These are phyloP conservation scores for Mucor indicus DNA, from an alignment of 371 early-diverging fungal genomes.

Conservation along the genomic window DNA sequence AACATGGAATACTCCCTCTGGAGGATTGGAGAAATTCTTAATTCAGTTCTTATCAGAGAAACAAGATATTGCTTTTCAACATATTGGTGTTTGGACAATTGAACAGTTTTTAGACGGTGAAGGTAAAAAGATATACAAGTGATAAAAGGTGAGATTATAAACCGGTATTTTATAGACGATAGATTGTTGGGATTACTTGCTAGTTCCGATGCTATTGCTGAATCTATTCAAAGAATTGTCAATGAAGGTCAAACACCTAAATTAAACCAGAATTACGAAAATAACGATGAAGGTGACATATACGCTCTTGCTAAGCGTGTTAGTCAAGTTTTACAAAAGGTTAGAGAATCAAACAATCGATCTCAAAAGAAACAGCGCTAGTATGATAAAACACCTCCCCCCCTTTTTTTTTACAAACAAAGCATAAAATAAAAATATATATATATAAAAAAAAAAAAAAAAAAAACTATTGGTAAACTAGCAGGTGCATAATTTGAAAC, in stretches of 20 bases:
- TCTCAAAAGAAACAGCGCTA: background rate
- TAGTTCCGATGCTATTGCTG: slow-evolving; percentile 28
- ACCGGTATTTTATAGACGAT: slow-evolving; percentile 18
- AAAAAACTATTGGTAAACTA: background rate
- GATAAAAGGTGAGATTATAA: background rate
- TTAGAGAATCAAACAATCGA: background rate
- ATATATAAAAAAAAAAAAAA: too few relatives aligned
- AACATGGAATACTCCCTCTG: slow-evolving; percentile 68
- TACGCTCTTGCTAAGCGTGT: slow-evolving; percentile 43
- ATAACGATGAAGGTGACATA: slow-evolving; percentile 46
- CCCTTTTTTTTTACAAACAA: background rate
- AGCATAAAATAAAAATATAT: too few relatives aligned
- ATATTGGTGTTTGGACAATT: slow-evolving; percentile 88
- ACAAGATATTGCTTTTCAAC: slow-evolving; percentile 73
- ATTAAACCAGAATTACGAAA: background rate
- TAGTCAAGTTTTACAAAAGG: slow-evolving; percentile 17
- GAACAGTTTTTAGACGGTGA: slow-evolving; percentile 76
- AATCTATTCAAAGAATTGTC: slow-evolving; percentile 35
- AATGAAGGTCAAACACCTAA: slow-evolving; percentile 11
- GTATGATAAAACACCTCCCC: background rate
- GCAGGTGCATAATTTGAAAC: too few relatives aligned
- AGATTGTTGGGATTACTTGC: slow-evolving; percentile 29
- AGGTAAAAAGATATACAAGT: slow-evolving; percentile 41
- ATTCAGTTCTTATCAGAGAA: slow-evolving; percentile 64
- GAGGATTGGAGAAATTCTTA: slow-evolving; percentile 72